These are phyloP conservation scores for Plectranthus barbatus DNA, from an alignment of 257 asterid genomes.

Conservation along the genomic window DNA sequence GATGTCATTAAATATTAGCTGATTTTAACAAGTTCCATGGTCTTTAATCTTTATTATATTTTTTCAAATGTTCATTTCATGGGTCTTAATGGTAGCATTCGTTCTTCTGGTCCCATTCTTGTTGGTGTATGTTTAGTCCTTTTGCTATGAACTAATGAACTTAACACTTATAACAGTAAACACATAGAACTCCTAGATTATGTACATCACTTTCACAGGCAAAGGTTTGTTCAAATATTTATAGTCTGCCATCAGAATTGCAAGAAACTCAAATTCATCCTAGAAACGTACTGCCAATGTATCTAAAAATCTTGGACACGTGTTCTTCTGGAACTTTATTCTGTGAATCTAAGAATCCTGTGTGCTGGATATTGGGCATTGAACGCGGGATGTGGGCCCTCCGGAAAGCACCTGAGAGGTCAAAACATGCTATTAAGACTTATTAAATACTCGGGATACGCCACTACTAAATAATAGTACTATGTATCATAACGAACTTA, in stretches of 20 bases:
- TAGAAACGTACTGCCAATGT: not conserved
- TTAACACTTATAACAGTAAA: not conserved
- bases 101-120: not conserved
- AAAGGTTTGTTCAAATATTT: too few species aligned
- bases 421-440: not conserved
- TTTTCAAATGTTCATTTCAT: not conserved
- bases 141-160: not conserved
- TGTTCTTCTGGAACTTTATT: not conserved
- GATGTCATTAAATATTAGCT: not conserved
- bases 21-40: not conserved
- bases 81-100: not conserved
- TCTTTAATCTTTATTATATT: slow-evolving; percentile 2
- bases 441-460: not conserved
- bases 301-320: not conserved
- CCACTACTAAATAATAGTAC: not conserved
- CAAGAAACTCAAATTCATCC: not conserved
- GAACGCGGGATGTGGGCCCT: not conserved
- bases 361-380: not conserved
- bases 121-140: not conserved
- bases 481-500: too few species aligned
- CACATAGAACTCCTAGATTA: not conserved
- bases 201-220: not conserved
- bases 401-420: not conserved
- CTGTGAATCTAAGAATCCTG: not conserved
- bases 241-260: not conserved